Conservation (phyloP, 306 rosid species). For the Ceratonia siliqua region DNA sequence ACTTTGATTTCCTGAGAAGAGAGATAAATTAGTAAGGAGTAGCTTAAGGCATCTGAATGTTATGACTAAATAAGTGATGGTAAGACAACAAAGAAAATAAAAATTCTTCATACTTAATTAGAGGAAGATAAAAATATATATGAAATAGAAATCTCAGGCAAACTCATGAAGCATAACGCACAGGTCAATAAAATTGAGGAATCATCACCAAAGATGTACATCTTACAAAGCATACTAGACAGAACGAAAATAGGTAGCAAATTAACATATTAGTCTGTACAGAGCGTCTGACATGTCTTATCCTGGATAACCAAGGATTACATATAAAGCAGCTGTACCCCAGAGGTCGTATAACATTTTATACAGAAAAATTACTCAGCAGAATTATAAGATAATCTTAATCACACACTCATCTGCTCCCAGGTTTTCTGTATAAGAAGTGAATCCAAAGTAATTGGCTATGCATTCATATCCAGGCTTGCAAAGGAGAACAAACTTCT, state of each 20-base stretch:
- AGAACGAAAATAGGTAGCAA: neutral
- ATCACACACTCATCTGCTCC: slow-evolving; percentile 2
- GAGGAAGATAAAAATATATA: neutral
- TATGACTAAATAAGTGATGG: neutral
- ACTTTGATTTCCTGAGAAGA: slow-evolving; percentile 81
- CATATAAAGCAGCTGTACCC: neutral
- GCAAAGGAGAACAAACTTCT: neutral
- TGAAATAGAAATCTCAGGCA: neutral
- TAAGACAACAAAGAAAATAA: neutral
- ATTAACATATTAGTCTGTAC: neutral
- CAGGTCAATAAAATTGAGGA: slow-evolving; percentile 11
- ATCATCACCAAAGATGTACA: slow-evolving; percentile 4
- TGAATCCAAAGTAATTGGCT: neutral
- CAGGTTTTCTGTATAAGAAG: neutral
- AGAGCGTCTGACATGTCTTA: neutral
- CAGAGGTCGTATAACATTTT: slow-evolving; percentile 19
- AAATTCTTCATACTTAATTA: neutral
- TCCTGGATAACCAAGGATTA: slow-evolving; percentile 12
- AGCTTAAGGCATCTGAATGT: slow-evolving; percentile 2
- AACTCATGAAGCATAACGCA: neutral
- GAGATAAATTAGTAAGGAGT: slow-evolving; percentile 18
- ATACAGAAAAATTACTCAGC: slow-evolving; percentile 7
- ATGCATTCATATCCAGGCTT: slow-evolving; percentile 12
- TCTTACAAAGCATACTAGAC: slow-evolving; percentile 13
- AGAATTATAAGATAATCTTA: neutral